These are phyloP conservation scores for Cucumis cinereus DNA, from an alignment of 306 rosid genomes.

Conservation along the genomic window DNA sequence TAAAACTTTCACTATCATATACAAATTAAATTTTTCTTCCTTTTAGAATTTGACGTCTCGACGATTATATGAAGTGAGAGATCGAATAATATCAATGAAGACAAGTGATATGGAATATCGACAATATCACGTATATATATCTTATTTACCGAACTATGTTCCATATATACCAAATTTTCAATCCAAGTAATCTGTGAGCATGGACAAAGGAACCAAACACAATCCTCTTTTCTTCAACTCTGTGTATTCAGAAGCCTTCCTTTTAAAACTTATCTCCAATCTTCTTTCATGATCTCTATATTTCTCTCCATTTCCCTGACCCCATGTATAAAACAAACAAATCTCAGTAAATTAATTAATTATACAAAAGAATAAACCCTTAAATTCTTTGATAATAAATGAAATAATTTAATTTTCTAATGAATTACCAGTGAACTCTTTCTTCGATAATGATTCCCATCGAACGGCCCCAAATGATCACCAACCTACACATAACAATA, in stretches of 20 bases:
- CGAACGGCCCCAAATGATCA: slow-evolving; percentile 23
- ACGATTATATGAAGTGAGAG: no score
- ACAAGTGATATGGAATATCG: no score
- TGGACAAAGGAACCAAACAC: slow-evolving; percentile 71
- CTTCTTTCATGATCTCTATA: slow-evolving; percentile 10
- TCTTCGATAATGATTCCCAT: slow-evolving; percentile 23
- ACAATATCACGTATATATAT: no score
- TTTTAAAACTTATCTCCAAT: slow-evolving; percentile 13
- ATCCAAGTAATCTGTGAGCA: slow-evolving; percentile 50
- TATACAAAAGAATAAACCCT: neutral
- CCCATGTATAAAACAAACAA: slow-evolving; percentile 7
- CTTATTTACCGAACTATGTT: no score
- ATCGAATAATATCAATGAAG: no score
- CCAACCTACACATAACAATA: slow-evolving; percentile 27
- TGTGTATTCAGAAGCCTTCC: slow-evolving; percentile 21
- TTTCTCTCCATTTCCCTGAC: slow-evolving; percentile 27
- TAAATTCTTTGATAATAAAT: neutral
- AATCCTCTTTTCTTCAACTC: slow-evolving; percentile 57
- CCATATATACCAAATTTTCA: neutral
- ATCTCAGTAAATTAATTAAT: neutral
- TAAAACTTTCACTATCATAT: neutral
- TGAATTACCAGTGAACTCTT: slow-evolving; percentile 44
- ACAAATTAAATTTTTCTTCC: neutral
- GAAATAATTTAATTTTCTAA: neutral
- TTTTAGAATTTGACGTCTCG: no score